A percentile compares a stretch with the other conserved stretches of the same genome.
Evolutionary conservation across 306 rosid species (phyloP).

Genomic region (Hippophae rhamnoides): DNA sequence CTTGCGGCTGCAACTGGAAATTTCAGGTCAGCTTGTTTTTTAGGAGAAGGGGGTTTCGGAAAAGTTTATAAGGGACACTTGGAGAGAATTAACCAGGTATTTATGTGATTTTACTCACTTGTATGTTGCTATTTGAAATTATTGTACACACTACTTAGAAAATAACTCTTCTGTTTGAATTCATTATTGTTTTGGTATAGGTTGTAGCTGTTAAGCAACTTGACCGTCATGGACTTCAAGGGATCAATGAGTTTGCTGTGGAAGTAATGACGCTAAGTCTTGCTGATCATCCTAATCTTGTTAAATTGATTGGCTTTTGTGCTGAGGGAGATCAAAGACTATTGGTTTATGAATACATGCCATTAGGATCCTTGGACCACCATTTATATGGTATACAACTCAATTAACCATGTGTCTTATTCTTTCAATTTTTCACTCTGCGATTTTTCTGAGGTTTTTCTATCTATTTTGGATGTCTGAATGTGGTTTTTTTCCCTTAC

Average conservation of each 20-base stretch:
- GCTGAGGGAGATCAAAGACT: conserved; percentile 68
- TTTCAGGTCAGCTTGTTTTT: conserved; percentile 42
- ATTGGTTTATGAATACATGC: conserved; percentile 85
- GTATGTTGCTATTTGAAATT: not conserved
- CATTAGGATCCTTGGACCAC: conserved; percentile 65
- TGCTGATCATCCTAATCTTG: conserved; percentile 69
- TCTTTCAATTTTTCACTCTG: no score
- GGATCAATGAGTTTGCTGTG: conserved; percentile 58
- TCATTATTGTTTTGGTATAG: conserved; percentile 26
- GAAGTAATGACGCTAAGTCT: conserved; percentile 67
- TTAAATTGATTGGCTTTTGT: conserved; percentile 76
- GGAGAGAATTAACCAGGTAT: conserved; percentile 49
- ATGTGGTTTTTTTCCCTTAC: not conserved
- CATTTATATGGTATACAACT: conserved; percentile 56
- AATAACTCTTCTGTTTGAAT: not conserved
- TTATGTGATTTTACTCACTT: conserved; percentile 11
- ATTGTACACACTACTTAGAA: no score
- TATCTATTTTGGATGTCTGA: no score
- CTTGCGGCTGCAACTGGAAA: conserved; percentile 42
- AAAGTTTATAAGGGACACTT: conserved; percentile 61
- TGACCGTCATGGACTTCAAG: conserved; percentile 65
- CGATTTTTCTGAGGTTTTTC: no score
- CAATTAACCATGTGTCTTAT: no score
- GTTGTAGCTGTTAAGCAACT: conserved; percentile 79
- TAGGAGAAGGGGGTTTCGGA: conserved; percentile 90